These are phyloP conservation scores for Boletus tomentosulus DNA, from an alignment of 768 basidiomycete species.

Conservation along the genomic window DNA sequence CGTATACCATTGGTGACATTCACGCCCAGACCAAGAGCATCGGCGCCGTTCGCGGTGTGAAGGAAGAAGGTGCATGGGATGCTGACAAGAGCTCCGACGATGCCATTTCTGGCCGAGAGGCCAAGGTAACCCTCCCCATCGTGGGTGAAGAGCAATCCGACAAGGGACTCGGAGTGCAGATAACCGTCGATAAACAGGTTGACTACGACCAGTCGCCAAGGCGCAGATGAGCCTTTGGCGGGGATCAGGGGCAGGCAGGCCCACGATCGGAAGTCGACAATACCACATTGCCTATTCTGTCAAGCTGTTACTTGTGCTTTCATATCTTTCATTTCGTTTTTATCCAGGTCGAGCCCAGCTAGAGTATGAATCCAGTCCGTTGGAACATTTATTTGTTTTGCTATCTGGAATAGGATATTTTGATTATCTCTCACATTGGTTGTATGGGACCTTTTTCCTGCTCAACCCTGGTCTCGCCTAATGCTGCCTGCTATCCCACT, in stretches of 20 bases:
- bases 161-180: constrained; percentile 45
- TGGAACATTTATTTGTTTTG: background rate
- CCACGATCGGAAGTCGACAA: background rate
- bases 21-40: constrained; percentile 47
- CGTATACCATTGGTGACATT: constrained; percentile 46
- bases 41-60: constrained; percentile 37
- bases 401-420: constrained; percentile 8
- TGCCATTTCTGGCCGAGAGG: constrained; percentile 30
- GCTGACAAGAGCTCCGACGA: constrained; percentile 40
- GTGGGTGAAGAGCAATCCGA: constrained; percentile 26
- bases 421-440: background rate
- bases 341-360: background rate
- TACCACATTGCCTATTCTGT: background rate
- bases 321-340: background rate
- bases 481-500: background rate
- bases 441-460: background rate
- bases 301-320: background rate
- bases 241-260: background rate
- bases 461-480: background rate
- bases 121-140: constrained; percentile 36
- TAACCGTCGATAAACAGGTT: constrained; percentile 54
- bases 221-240: constrained; percentile 9
- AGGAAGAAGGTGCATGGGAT: constrained; percentile 39
- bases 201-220: constrained; percentile 40
- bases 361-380: background rate